phyloP scores from a whole-genome alignment of 768 basidiomycete species.

The Boletus rex-veris region DNA sequence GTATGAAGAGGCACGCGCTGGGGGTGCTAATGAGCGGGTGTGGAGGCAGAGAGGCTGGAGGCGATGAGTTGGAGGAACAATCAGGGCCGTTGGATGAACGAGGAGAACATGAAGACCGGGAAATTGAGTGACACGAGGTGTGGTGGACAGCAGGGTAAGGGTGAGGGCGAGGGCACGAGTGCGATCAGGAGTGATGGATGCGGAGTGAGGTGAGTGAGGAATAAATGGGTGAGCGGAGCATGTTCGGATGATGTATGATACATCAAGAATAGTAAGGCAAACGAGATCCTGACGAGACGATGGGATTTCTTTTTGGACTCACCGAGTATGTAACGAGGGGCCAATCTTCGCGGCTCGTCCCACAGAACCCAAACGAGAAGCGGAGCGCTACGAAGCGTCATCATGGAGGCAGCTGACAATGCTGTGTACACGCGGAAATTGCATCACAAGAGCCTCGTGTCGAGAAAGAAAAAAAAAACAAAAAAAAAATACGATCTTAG shows the following conservation, averaged over 20 bases:
- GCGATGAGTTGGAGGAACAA: constrained; percentile 37
- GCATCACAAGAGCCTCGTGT: constrained; percentile 25
- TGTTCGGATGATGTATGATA: constrained; percentile 26
- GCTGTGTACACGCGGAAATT: constrained; percentile 33
- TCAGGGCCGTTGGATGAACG: constrained; percentile 45
- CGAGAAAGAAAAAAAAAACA: no score
- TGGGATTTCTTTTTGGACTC: constrained; percentile 19
- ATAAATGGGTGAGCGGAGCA: constrained; percentile 32
- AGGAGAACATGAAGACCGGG: constrained; percentile 47
- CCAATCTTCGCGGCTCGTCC: constrained; percentile 29
- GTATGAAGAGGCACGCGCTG: constrained; percentile 41
- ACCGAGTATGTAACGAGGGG: constrained; percentile 19
- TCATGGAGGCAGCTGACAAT: constrained; percentile 9
- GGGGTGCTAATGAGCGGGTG: constrained; percentile 44
- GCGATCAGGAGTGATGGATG: constrained; percentile 28
- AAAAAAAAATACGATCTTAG: not conserved
- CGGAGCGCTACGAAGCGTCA: constrained; percentile 14
- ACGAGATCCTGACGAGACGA: constrained; percentile 21
- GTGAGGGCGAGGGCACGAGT: constrained; percentile 32
- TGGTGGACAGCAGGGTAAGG: constrained; percentile 38
- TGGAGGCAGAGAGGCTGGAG: constrained; percentile 33
- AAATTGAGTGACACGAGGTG: constrained; percentile 47
- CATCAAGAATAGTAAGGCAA: constrained; percentile 12
- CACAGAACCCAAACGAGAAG: constrained; percentile 12
- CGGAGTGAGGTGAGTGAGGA: constrained; percentile 24